Conservation (phyloP, 2,329 filamentous ascomycete species). For the Colletotrichum liriopes region DNA sequence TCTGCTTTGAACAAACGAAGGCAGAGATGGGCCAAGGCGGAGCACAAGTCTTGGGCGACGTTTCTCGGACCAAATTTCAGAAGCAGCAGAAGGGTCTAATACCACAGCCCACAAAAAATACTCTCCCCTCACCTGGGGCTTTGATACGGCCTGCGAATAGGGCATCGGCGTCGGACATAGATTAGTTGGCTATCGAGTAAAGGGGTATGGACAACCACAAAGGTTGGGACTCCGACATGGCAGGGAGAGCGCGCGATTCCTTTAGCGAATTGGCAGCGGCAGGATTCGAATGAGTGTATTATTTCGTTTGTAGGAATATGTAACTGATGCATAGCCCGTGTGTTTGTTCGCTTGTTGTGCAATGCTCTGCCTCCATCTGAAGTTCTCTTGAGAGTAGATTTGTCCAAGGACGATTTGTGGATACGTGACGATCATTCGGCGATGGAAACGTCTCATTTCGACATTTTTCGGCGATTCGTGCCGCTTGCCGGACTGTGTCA, state of each 20-base stretch:
- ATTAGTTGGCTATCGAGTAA: slow-evolving; percentile 23
- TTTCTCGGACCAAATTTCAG: not conserved
- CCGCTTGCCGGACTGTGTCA: not conserved
- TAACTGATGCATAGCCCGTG: slow-evolving; percentile 14
- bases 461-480: not conserved
- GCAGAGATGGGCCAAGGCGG: slow-evolving; percentile 2
- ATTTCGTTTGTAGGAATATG: slow-evolving; percentile 43
- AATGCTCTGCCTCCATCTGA: not conserved
- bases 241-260: slow-evolving; percentile 1
- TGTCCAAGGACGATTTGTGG: not conserved
- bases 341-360: not conserved
- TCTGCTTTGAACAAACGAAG: slow-evolving; percentile 21
- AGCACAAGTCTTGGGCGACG: not conserved
- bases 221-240: slow-evolving; percentile 3
- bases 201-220: not conserved
- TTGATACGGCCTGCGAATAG: slow-evolving; percentile 6
- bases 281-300: slow-evolving; percentile 29
- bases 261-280: slow-evolving; percentile 4
- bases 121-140: slow-evolving; percentile 34
- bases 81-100: not conserved
- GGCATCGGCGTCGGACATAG: slow-evolving; percentile 27
- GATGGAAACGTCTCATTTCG: not conserved
- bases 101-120: slow-evolving; percentile 13
- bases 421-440: not conserved
- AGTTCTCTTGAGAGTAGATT: not conserved